Percentiles rank a stretch among this genome's conserved stretches.
phyloP scores from a whole-genome alignment of 2,329 filamentous ascomycete species.

The Aspergillus floridensis region DNA sequence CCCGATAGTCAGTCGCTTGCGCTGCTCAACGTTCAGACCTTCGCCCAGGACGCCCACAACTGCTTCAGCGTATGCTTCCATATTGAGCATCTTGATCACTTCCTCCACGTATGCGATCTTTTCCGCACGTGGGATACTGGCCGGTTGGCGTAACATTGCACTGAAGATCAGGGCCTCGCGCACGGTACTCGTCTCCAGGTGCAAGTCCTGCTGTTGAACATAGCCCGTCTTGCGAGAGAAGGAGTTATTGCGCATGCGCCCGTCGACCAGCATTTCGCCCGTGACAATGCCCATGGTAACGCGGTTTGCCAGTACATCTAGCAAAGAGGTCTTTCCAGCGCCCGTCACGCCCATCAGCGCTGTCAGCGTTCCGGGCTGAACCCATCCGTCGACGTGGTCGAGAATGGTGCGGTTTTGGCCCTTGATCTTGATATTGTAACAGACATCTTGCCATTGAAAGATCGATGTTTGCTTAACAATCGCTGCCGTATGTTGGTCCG shows the following conservation, averaged over 20 bases:
- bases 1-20: constrained; percentile 79
- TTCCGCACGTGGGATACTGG: constrained; percentile 65
- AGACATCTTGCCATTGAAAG: constrained; percentile 82
- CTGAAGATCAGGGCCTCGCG: constrained; percentile 83
- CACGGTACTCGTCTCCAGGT: constrained; percentile 78
- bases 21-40: constrained; percentile 61
- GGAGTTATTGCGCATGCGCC: constrained; percentile 67
- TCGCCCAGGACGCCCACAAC: constrained; percentile 84
- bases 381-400: constrained; percentile 84
- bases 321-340: constrained; percentile 83
- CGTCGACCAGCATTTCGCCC: constrained; percentile 79
- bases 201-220: constrained; percentile 86
- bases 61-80: constrained; percentile 84
- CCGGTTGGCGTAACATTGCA: constrained; percentile 78
- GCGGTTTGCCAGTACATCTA: constrained; percentile 79
- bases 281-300: constrained; percentile 82
- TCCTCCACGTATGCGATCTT: constrained; percentile 84
- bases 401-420: constrained; percentile 69
- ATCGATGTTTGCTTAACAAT: constrained; percentile 71
- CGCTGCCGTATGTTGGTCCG: constrained; percentile 62
- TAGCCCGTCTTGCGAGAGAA: constrained; percentile 57
- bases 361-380: constrained; percentile 84
- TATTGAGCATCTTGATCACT: constrained; percentile 82
- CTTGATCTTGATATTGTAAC: constrained; percentile 79
- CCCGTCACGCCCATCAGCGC: constrained; percentile 88